Percentiles rank a stretch among this genome's conserved stretches.
Evolutionary conservation across 352 stramenopile genomes (phyloP).

Genomic region (Pythium volutum): DNA sequence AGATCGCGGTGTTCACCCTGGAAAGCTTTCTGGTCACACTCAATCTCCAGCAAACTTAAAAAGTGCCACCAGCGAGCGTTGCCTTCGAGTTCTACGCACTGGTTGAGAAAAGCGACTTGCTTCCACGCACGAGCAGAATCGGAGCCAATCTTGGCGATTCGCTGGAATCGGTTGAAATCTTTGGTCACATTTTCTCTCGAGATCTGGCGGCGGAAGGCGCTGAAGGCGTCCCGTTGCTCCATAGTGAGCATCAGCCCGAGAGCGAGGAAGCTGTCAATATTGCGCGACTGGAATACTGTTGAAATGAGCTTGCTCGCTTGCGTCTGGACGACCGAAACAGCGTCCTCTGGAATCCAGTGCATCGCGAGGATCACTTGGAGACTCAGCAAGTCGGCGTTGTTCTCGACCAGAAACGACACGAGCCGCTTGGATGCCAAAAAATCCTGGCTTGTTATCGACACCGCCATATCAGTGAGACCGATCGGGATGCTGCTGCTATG

Average conservation of each 20-base stretch:
- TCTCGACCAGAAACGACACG: constrained; percentile 64
- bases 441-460: constrained; percentile 28
- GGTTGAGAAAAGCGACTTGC: constrained; percentile 76
- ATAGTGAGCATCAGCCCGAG: constrained; percentile 71
- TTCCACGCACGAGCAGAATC: constrained; percentile 77
- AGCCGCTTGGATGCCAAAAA: constrained; percentile 59
- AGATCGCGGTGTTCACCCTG: constrained; percentile 64
- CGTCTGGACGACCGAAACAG: constrained; percentile 35
- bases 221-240: constrained; percentile 71
- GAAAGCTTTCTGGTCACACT: constrained; percentile 77
- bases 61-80: constrained; percentile 87
- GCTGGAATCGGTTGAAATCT: constrained; percentile 78
- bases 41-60: constrained; percentile 68
- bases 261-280: constrained; percentile 69
- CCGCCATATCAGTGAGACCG: constrained; percentile 12
- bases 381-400: constrained; percentile 61
- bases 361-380: constrained; percentile 65
- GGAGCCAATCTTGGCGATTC: constrained; percentile 65
- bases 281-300: constrained; percentile 64
- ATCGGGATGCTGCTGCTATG: constrained; percentile 17
- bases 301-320: constrained; percentile 61
- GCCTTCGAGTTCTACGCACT: constrained; percentile 75
- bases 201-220: constrained; percentile 68
- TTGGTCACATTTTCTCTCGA: constrained; percentile 79
- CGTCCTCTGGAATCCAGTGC: constrained; percentile 52